Evolutionary conservation across 106 monocot genomes (phyloP).

Genomic region (Triglochin maritima): DNA sequence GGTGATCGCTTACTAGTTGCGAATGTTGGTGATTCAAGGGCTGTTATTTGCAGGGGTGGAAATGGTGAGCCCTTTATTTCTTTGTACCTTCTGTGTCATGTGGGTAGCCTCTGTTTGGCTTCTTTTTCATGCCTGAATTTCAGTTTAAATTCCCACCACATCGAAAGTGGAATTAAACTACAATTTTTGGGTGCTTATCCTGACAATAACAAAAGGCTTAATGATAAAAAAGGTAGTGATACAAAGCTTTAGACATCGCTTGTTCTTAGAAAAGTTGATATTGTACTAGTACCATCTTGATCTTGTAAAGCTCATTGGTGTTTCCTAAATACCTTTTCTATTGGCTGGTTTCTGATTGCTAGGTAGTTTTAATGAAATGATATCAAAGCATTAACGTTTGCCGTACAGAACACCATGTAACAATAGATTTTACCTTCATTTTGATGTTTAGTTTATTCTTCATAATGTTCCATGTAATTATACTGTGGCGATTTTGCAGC

Average conservation of each 20-base stretch:
- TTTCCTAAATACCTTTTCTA: too few relatives aligned
- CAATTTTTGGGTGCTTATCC: neutral
- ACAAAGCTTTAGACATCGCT: too few relatives aligned
- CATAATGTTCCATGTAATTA: neutral
- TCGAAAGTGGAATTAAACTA: neutral
- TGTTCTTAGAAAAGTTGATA: too few relatives aligned
- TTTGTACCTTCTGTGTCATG: neutral
- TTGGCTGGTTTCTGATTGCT: too few relatives aligned
- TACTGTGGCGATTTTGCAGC: neutral
- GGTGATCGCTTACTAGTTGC: conserved; percentile 32
- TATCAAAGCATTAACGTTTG: too few relatives aligned
- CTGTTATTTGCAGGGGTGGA: conserved; percentile 34
- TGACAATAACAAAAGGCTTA: neutral
- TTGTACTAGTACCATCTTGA: too few relatives aligned
- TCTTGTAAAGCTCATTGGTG: too few relatives aligned
- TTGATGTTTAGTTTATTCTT: neutral
- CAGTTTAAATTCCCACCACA: neutral
- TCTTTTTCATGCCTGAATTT: neutral
- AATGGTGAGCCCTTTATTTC: conserved; percentile 15
- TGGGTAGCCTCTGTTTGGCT: neutral
- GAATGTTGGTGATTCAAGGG: conserved; percentile 38
- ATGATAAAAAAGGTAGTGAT: neutral
- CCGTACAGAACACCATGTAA: neutral
- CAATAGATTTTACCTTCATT: neutral
- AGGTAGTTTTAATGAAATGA: too few relatives aligned